Percentiles rank a stretch among this genome's conserved stretches.
Conservation (phyloP, 768 basidiomycete genomes). For the Agrocybe pediades region DNA sequence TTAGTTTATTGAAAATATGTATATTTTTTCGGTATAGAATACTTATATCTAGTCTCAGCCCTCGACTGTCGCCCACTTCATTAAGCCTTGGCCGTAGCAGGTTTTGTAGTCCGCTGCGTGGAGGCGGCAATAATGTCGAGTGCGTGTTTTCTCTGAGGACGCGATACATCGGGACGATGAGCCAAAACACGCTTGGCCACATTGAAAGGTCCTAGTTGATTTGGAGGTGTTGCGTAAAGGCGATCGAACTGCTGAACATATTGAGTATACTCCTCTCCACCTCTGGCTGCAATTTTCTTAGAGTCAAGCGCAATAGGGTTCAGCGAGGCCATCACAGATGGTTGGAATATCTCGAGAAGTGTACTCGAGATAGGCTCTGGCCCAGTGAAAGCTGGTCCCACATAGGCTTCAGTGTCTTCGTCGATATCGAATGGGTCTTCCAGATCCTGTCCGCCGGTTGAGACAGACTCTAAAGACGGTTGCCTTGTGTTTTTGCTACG, state of each 20-base stretch:
- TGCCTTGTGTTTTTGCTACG: background rate
- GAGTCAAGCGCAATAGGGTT: background rate
- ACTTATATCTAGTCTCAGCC: background rate
- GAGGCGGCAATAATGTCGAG: conserved; percentile 34
- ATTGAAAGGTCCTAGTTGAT: conserved; percentile 40
- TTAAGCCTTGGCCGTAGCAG: background rate
- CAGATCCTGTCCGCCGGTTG: background rate
- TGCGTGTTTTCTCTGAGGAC: conserved; percentile 39
- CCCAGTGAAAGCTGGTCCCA: conserved; percentile 23
- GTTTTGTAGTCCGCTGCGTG: conserved; percentile 1
- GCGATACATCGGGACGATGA: conserved; percentile 39
- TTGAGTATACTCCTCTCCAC: conserved; percentile 43
- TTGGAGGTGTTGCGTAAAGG: conserved; percentile 25
- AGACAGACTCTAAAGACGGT: background rate
- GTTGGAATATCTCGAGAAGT: conserved; percentile 25
- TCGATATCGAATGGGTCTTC: background rate
- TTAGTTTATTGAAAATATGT: conserved; percentile 19
- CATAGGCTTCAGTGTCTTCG: conserved; percentile 18
- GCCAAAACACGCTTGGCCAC: conserved; percentile 39
- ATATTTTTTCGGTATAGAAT: conserved; percentile 11
- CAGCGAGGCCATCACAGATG: conserved; percentile 3
- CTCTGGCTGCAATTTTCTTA: background rate
- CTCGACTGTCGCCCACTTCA: background rate
- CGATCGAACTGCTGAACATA: conserved; percentile 34
- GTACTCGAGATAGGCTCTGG: conserved; percentile 23